A percentile compares a stretch with the other conserved stretches of the same genome.
Conservation (phyloP, 2,329 filamentous ascomycete genomes). For the Zymoseptoria ardabiliae region DNA sequence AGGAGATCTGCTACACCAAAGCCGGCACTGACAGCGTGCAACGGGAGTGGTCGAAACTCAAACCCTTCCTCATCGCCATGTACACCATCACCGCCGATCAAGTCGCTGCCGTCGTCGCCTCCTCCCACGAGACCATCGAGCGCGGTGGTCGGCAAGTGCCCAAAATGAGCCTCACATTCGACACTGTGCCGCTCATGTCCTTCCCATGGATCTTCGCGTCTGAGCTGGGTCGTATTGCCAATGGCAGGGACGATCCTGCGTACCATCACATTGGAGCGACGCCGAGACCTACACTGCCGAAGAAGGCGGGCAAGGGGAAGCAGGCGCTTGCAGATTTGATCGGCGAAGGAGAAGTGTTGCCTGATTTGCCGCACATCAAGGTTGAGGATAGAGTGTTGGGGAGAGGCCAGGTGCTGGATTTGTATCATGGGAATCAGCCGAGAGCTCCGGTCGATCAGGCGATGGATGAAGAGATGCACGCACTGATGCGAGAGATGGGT, state of each 20-base stretch:
- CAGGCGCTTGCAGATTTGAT: constrained; percentile 9
- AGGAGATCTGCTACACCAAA: constrained; percentile 56
- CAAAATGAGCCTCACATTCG: constrained; percentile 34
- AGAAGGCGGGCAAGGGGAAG: constrained; percentile 3
- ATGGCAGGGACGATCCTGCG: constrained; percentile 19
- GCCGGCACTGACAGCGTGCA: constrained; percentile 41
- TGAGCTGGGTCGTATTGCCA: constrained; percentile 64
- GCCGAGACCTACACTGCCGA: constrained; percentile 9
- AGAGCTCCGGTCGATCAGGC: neutral
- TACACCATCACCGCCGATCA: constrained; percentile 75
- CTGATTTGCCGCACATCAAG: constrained; percentile 11
- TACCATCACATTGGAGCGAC: constrained; percentile 1
- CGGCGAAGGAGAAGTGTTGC: constrained; percentile 8
- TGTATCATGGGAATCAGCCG: neutral
- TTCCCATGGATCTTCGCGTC: constrained; percentile 87
- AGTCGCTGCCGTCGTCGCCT: constrained; percentile 51
- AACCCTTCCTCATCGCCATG: constrained; percentile 75
- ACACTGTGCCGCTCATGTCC: constrained; percentile 71
- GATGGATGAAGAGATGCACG: neutral
- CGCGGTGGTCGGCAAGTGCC: constrained; percentile 35
- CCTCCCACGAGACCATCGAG: constrained; percentile 37
- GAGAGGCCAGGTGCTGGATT: constrained; percentile 14
- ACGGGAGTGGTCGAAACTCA: constrained; percentile 50
- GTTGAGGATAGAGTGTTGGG: constrained; percentile 8
- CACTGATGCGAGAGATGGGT: neutral